Evolutionary conservation across 805 yeast genomes (phyloP), one percentile per base, ranked within the genome.

Genomic region (Wickerhamiella dianesei): DNA sequence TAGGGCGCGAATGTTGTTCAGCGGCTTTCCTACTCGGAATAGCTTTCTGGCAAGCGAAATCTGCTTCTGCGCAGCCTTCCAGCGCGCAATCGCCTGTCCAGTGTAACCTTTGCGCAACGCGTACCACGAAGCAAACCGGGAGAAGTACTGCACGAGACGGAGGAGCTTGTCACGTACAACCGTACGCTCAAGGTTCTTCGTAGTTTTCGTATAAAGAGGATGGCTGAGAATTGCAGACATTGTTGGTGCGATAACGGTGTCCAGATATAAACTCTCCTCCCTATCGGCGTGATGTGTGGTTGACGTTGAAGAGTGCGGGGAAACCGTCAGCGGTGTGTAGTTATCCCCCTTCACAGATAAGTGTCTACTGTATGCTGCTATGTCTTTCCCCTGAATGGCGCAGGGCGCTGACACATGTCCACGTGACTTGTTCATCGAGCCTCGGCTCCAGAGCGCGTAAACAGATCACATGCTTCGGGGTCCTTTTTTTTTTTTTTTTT

Each of bases 141-240:
- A 74, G 53, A 83, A 71, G 67, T 88, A 88, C 54, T 89, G 95
- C 43, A 84, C 73, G 46, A 82, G 66, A 55, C 96, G 79, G 58
- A 83, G 71, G 13, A 79, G 63, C 68, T 87, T 87, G 61, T 87
- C 96, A 55, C 95, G 73, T 49, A 89, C 89, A 37, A 79, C 75
- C 14, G 59, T 56, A 41, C 51, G 53, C 50, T 57, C 60, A 17
- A 57, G 50, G 37, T 51, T 48, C 14, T 37, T 21, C 16, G 48
- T 47, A 3, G 55, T 50, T 37, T 50, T 43, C 32, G 47, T 45
- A 41, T 56, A 56, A 22, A 50, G 46, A 6, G 59, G 59, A 47
- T 56, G 58, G 41, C 51, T 50, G 20, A 55, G 35, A 18, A 49
- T 41, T 29, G 41, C 21, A 21, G 50, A 39, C 53, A 50, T 39